A percentile compares a stretch with the other conserved stretches of the same genome.
Evolutionary conservation across 2,329 filamentous ascomycete genomes (phyloP).

Genomic region (Apiospora hydei): DNA sequence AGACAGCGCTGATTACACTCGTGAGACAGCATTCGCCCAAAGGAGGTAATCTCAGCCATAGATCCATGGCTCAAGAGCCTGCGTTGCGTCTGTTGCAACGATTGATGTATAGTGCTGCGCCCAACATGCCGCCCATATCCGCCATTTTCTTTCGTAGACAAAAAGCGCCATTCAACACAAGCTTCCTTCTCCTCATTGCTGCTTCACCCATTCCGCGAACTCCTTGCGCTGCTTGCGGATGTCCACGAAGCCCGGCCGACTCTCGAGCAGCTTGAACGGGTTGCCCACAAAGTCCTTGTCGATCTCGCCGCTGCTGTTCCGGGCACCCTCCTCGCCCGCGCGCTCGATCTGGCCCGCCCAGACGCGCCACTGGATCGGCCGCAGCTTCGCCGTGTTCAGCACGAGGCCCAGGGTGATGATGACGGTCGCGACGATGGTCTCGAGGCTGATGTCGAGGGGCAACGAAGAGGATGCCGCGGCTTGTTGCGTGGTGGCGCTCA

Average conservation of each 20-base stretch:
- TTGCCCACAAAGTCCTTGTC: slow-evolving; percentile 77
- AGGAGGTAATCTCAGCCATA: background rate
- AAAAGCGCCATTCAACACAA: background rate
- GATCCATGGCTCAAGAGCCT: background rate
- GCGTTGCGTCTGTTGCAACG: slow-evolving; percentile 8
- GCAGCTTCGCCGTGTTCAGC: slow-evolving; percentile 75
- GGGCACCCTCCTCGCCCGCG: slow-evolving; percentile 69
- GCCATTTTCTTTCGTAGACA: background rate
- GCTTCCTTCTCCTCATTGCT: slow-evolving; percentile 27
- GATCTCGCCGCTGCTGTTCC: slow-evolving; percentile 66
- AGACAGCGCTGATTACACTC: background rate
- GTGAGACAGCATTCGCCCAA: background rate
- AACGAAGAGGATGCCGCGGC: slow-evolving; percentile 57
- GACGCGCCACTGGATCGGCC: slow-evolving; percentile 83
- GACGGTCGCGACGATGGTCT: slow-evolving; percentile 81
- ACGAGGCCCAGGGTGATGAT: slow-evolving; percentile 87
- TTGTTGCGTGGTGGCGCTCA: slow-evolving; percentile 51
- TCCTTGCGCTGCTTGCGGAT: slow-evolving; percentile 82
- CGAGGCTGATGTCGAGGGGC: slow-evolving; percentile 81
- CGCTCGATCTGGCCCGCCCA: slow-evolving; percentile 88
- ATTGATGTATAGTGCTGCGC: slow-evolving; percentile 20
- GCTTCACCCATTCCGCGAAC: slow-evolving; percentile 77
- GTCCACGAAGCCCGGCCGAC: slow-evolving; percentile 84
- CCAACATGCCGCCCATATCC: background rate
- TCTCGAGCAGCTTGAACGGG: slow-evolving; percentile 81